These are phyloP conservation scores for Marchantia paleacea DNA, from an alignment of 225 moss, liverwort and hornwort species.

Conservation along the genomic window DNA sequence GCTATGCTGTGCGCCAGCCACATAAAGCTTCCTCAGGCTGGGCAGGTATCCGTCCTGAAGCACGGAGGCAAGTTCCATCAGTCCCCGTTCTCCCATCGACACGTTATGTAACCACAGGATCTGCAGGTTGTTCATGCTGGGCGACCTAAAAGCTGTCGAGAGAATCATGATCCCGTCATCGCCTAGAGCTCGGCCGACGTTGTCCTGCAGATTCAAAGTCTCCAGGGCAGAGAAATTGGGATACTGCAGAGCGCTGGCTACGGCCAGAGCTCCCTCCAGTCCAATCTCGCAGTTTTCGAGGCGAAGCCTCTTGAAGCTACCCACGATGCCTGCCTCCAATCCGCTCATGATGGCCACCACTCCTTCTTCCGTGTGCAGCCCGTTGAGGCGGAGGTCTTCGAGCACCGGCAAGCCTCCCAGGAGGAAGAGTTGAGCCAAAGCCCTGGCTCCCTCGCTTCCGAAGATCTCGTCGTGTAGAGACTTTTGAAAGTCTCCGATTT, in stretches of 20 bases:
- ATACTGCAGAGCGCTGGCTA: constrained; percentile 13
- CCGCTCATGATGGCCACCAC: constrained; percentile 8
- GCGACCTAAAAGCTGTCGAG: background rate
- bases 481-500: constrained; percentile 12
- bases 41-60: constrained; percentile 2
- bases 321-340: constrained; percentile 6
- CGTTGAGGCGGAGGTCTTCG: constrained; percentile 7
- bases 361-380: constrained; percentile 11
- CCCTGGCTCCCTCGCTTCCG: background rate
- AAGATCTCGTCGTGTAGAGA: constrained; percentile 15
- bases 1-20: background rate
- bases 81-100: constrained; percentile 12
- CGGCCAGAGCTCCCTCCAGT: constrained; percentile 8
- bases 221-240: constrained; percentile 10
- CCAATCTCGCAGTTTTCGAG: constrained; percentile 16
- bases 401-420: constrained; percentile 11
- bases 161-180: constrained; percentile 7
- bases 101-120: constrained; percentile 6
- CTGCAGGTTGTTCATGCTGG: constrained; percentile 1
- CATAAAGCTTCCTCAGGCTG: background rate
- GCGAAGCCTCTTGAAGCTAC: constrained; percentile 6
- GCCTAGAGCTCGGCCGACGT: constrained; percentile 1
- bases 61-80: constrained; percentile 13
- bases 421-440: constrained; percentile 12
- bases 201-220: constrained; percentile 14